phyloP scores from a whole-genome alignment of 352 stramenopile species.

The Phytophthora aleatoria region DNA sequence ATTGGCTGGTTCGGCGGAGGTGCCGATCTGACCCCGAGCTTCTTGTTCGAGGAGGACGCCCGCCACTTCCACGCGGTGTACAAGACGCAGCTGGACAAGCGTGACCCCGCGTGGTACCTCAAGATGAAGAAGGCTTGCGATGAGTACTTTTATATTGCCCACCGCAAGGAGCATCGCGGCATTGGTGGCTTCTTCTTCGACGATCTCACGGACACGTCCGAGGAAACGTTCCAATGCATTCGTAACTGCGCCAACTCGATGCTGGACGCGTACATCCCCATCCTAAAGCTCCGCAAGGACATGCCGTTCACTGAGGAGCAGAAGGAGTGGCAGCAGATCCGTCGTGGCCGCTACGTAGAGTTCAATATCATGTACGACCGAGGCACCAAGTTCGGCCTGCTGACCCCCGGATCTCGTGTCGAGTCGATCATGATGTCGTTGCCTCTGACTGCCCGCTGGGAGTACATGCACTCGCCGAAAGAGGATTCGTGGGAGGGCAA shows the following conservation, averaged over 20 bases:
- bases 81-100: slow-evolving; percentile 93
- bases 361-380: slow-evolving; percentile 99
- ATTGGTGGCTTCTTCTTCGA: slow-evolving; percentile 99
- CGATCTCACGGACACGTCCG: slow-evolving; percentile 95
- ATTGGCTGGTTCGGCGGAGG: slow-evolving; percentile 97
- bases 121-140: slow-evolving; percentile 98
- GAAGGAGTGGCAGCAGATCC: slow-evolving; percentile 99
- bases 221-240: slow-evolving; percentile 86
- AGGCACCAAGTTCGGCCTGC: slow-evolving; percentile 98
- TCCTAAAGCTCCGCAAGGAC: slow-evolving; percentile 95
- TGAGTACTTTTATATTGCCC: slow-evolving; percentile 98
- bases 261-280: slow-evolving; percentile 95
- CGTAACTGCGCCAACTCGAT: slow-evolving; percentile 81
- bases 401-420: slow-evolving; percentile 95
- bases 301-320: slow-evolving; percentile 95
- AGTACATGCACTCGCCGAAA: slow-evolving; percentile 94
- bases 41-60: slow-evolving; percentile 96
- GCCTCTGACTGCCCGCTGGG: slow-evolving; percentile 96
- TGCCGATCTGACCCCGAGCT: slow-evolving; percentile 97
- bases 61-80: slow-evolving; percentile 98
- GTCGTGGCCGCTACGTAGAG: slow-evolving; percentile 97
- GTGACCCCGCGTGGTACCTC: slow-evolving; percentile 92
- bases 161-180: slow-evolving; percentile 95
- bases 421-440: slow-evolving; percentile 99
- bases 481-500: slow-evolving; percentile 91